A percentile compares a stretch with the other conserved stretches of the same genome.
These are phyloP conservation scores for Claviceps sp. DNA, from an alignment of 2,329 filamentous ascomycete genomes.

Conservation along the genomic window DNA sequence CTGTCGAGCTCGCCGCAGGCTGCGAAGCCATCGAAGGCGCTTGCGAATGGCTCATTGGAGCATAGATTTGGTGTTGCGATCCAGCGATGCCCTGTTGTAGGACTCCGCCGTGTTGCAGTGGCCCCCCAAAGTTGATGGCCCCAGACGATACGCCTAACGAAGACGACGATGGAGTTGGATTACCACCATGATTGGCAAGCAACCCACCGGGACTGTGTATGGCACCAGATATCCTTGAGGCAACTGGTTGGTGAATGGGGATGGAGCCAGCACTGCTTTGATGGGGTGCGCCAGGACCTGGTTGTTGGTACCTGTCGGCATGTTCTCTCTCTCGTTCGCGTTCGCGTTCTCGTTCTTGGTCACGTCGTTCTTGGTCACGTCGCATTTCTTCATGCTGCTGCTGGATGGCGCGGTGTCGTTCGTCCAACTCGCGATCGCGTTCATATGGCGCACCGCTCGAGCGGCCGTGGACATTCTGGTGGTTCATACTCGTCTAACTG, in stretches of 20 bases:
- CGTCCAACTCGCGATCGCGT: conserved; percentile 35
- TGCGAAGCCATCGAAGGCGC: conserved; percentile 38
- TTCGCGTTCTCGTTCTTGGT: conserved; percentile 46
- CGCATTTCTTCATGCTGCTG: conserved; percentile 36
- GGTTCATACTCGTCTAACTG: conserved; percentile 28
- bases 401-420: conserved; percentile 32
- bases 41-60: conserved; percentile 36
- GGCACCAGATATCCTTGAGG: conserved; percentile 62
- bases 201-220: conserved; percentile 90
- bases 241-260: conserved; percentile 88
- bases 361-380: conserved; percentile 35
- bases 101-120: conserved; percentile 40
- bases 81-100: conserved; percentile 32
- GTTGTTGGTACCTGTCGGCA: conserved; percentile 54
- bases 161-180: conserved; percentile 35
- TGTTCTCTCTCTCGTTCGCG: conserved; percentile 26
- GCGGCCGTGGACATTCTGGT: conserved; percentile 28
- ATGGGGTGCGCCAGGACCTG: conserved; percentile 34
- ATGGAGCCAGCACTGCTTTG: conserved; percentile 82
- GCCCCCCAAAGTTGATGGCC: conserved; percentile 39
- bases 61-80: conserved; percentile 43
- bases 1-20: conserved; percentile 44
- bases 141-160: conserved; percentile 39
- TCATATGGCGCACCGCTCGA: conserved; percentile 29
- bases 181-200: conserved; percentile 57